These are phyloP conservation scores for Tolypocladium cylindrosporum DNA, from an alignment of 2,329 filamentous ascomycete species.

Conservation along the genomic window DNA sequence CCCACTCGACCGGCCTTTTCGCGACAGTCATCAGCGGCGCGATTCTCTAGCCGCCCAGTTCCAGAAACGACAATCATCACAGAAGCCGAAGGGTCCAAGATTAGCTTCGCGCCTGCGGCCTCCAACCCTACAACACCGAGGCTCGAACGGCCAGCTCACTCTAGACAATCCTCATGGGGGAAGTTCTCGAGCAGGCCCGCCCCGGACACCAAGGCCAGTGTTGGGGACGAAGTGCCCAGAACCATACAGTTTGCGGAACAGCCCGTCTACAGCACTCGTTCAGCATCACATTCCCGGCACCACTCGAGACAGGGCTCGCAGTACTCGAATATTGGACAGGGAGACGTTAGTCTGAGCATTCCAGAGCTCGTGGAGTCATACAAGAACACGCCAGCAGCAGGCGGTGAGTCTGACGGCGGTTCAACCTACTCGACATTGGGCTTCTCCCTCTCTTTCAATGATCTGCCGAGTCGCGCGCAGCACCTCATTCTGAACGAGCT, in stretches of 20 bases:
- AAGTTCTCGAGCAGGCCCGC: constrained; percentile 54
- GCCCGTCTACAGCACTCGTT: constrained; percentile 10
- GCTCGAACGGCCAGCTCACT: constrained; percentile 25
- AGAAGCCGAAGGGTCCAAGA: constrained; percentile 48
- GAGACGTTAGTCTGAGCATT: constrained; percentile 31
- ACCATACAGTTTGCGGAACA: constrained; percentile 53
- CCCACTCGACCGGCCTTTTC: constrained; percentile 36
- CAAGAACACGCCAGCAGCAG: constrained; percentile 10
- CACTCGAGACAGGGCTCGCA: constrained; percentile 27
- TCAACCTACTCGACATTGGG: constrained; percentile 48
- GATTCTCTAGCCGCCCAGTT: constrained; percentile 64
- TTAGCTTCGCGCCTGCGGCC: constrained; percentile 54
- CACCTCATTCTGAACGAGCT: constrained; percentile 82
- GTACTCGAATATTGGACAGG: constrained; percentile 16
- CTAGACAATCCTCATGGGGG: constrained; percentile 36
- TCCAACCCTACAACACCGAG: constrained; percentile 14
- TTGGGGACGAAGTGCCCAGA: constrained; percentile 42
- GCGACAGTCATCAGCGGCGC: constrained; percentile 41
- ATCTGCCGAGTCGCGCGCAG: constrained; percentile 73
- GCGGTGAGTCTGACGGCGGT: constrained; percentile 19
- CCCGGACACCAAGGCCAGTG: constrained; percentile 48
- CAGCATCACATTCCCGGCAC: constrained; percentile 20
- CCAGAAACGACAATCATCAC: constrained; percentile 58
- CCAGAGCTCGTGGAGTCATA: constrained; percentile 33
- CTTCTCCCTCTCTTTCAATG: constrained; percentile 72